Evolutionary conservation across 495 filamentous ascomycete species (phyloP).

Genomic region (Barbatosphaeria neglecta): DNA sequence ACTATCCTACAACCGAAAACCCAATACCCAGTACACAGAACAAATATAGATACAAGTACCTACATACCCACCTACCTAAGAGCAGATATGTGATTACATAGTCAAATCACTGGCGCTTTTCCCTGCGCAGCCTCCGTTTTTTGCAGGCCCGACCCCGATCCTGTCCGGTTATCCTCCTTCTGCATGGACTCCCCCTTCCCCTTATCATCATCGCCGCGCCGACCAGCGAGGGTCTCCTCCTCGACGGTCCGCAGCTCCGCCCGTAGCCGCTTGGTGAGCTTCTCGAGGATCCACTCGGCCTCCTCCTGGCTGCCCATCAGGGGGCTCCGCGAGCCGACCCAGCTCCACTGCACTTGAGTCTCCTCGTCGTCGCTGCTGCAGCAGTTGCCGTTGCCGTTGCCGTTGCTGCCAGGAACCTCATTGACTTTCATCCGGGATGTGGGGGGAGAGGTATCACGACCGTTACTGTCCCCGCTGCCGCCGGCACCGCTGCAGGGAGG

Average conservation of each 20-base stretch:
- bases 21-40: too few relatives aligned
- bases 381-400: slow-evolving; percentile 3
- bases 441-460: neutral
- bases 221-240: neutral
- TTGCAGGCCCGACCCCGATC: too few relatives aligned
- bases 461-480: neutral
- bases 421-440: slow-evolving; percentile 11
- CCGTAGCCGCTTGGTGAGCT: slow-evolving; percentile 43
- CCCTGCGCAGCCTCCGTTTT: too few relatives aligned
- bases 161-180: neutral
- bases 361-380: neutral
- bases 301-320: slow-evolving; percentile 63
- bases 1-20: too few relatives aligned
- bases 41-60: too few relatives aligned
- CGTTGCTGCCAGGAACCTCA: too few relatives aligned
- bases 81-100: too few relatives aligned
- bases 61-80: too few relatives aligned
- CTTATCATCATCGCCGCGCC: neutral
- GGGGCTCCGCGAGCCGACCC: slow-evolving; percentile 62
- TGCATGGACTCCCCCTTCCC: neutral
- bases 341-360: slow-evolving; percentile 47
- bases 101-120: too few relatives aligned
- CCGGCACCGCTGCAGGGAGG: neutral
- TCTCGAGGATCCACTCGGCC: slow-evolving; percentile 69
- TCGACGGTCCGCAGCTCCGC: slow-evolving; percentile 29